Evolutionary conservation across 139 green algal genomes (phyloP).

Genomic region (Astrephomene gubernaculifera): DNA sequence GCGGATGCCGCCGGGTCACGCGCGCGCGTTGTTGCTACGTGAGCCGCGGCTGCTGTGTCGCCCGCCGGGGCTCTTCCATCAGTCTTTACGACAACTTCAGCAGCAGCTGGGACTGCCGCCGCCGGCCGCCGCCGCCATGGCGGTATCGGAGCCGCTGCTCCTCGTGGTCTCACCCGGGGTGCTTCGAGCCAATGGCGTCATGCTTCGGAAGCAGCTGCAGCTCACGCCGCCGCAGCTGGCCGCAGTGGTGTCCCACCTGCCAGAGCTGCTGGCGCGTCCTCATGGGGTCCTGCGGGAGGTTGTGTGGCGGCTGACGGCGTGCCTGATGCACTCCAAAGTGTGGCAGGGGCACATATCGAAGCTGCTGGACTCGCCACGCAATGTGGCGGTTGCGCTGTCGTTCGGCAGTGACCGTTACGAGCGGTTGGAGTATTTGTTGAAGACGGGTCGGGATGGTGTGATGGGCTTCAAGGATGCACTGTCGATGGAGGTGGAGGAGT

Average conservation of each 20-base stretch:
- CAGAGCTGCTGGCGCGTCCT: constrained; percentile 2
- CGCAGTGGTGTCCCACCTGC: background rate
- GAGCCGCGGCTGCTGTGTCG: constrained; percentile 13
- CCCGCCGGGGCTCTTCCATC: background rate
- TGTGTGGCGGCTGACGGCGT: background rate
- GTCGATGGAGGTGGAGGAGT: constrained; percentile 1
- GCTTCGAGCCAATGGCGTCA: background rate
- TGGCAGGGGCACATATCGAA: background rate
- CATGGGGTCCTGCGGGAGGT: background rate
- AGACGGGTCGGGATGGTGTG: background rate
- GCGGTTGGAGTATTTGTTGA: constrained; percentile 31
- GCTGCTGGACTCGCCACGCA: constrained; percentile 12
- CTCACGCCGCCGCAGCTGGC: background rate
- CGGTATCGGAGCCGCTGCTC: constrained; percentile 1
- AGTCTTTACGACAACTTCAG: background rate
- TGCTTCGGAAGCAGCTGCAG: constrained; percentile 4
- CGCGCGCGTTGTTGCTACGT: background rate
- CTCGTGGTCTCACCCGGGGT: background rate
- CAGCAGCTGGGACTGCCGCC: background rate
- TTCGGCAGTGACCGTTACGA: constrained; percentile 35
- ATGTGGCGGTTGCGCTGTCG: constrained; percentile 38
- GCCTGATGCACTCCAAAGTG: background rate
- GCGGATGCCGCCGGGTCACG: background rate
- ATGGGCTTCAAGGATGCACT: constrained; percentile 39
- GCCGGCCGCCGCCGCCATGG: background rate